Evolutionary conservation across 139 green algal species (phyloP), one percentile per base, ranked within the genome.

Genomic region (Haematococcus sp.): DNA sequence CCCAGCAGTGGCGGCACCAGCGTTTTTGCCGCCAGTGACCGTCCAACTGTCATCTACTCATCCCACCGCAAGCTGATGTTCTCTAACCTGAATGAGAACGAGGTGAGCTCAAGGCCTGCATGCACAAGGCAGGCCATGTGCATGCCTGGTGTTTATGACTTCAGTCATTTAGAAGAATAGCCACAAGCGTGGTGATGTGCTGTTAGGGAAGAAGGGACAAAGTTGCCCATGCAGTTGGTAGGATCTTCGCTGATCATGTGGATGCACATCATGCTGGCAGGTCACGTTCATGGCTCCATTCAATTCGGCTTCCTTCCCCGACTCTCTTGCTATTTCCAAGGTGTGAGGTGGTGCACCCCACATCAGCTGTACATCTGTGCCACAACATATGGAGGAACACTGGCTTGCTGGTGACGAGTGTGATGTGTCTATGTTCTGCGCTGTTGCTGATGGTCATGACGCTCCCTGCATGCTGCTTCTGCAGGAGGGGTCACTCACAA

Each of bases 71-170:
- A 98, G 83, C 86, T 99, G 32, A 75, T 98, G n/a, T 98, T 95
- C 82, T 94, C 84, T 72, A 97, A 97, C 77, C 88, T 99, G 11
- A 99, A 99, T 78, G 88, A 98, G 49, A 89, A 88, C 31, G 92
- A 98, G 78, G 94, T 93, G 40, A 58, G 20, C 63, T 34, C n/a
- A n/a, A n/a, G n/a, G n/a, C n/a, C 55, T 30, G 25, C 7, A 33
- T 63, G 4, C 13, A 63, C 55, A 33, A 63, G 40, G 40, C 7
- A 11, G n/a, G n/a, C n/a, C n/a, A n/a, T n/a, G n/a, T n/a, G n/a
- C n/a, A n/a, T n/a, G n/a, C n/a, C n/a, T n/a, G n/a, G n/a, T n/a
- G n/a, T n/a, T n/a, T n/a, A n/a, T n/a, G n/a, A n/a, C n/a, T n/a
- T n/a, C n/a, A n/a, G n/a, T n/a, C n/a, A n/a, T n/a, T n/a, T n/a